Conservation (phyloP, 257 asterid species). For the Oldenlandia corymbosa region DNA sequence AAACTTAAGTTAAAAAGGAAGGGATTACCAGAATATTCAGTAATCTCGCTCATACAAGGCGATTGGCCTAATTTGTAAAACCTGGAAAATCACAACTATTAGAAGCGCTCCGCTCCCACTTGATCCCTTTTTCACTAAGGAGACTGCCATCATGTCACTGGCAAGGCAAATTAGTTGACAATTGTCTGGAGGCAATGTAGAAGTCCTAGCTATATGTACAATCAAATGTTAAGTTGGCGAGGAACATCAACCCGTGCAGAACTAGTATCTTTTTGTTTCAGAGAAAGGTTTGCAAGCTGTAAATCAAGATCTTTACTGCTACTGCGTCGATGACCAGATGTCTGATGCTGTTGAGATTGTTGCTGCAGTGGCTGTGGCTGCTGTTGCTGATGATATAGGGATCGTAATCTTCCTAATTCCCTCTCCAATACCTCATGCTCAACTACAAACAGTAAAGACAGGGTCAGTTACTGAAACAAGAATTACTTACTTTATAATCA, state of each 20-base stretch:
- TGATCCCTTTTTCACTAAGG: slow-evolving; percentile 17
- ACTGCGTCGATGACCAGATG: slow-evolving; percentile 53
- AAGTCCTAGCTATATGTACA: slow-evolving; percentile 23
- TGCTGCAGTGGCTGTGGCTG: slow-evolving; percentile 33
- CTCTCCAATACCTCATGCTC: slow-evolving; percentile 92
- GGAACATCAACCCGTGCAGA: slow-evolving; percentile 44
- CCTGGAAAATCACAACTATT: slow-evolving; percentile 12
- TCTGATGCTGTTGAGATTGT: slow-evolving; percentile 34
- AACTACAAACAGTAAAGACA: slow-evolving; percentile 47
- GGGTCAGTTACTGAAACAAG: slow-evolving; percentile 8
- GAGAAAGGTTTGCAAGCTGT: slow-evolving; percentile 67
- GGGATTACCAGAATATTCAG: slow-evolving; percentile 8
- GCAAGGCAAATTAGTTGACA: slow-evolving; percentile 30
- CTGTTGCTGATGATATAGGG: slow-evolving; percentile 52
- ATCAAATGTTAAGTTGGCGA: slow-evolving; percentile 63
- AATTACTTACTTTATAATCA: background rate
- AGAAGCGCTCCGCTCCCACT: slow-evolving; percentile 16
- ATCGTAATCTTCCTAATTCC: slow-evolving; percentile 68
- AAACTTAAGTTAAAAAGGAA: slow-evolving; percentile 1
- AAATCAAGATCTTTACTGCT: slow-evolving; percentile 78
- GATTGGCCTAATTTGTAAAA: slow-evolving; percentile 12
- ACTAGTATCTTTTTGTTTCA: slow-evolving; percentile 58
- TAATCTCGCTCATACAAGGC: slow-evolving; percentile 10
- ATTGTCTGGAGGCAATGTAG: slow-evolving; percentile 24
- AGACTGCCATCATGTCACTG: slow-evolving; percentile 22